Conservation (phyloP, 495 filamentous ascomycete species). For the Symbiotaphrina buchneri region DNA sequence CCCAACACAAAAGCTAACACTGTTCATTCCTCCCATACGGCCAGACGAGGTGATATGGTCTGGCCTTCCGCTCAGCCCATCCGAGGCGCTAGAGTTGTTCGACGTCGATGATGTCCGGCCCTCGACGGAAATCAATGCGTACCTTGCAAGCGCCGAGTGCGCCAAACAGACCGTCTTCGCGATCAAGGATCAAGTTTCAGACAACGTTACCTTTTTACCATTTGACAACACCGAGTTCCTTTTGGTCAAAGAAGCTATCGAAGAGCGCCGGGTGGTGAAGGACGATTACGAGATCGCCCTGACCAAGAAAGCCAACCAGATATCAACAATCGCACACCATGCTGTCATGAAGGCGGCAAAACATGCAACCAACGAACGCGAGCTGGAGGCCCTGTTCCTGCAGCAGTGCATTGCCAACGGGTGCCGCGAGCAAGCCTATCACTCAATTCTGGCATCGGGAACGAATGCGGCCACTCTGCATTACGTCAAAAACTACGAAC, state of each 20-base stretch:
- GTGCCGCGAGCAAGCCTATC: conserved; percentile 61
- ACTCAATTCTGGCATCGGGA: conserved; percentile 60
- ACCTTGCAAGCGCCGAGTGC: conserved; percentile 23
- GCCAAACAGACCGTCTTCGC: conserved; percentile 34
- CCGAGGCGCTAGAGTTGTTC: conserved; percentile 54
- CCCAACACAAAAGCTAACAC: conserved; percentile 41
- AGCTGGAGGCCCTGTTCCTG: conserved; percentile 62
- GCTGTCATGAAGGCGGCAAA: conserved; percentile 43
- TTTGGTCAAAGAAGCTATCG: conserved; percentile 51
- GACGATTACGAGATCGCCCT: conserved; percentile 70
- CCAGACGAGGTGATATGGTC: conserved; percentile 90
- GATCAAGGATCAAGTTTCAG: conserved; percentile 47
- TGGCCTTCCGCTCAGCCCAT: conserved; percentile 53
- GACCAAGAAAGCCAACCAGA: conserved; percentile 59
- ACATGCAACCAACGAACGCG: conserved; percentile 49
- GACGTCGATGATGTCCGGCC: conserved; percentile 62
- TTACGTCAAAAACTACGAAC: conserved; percentile 58
- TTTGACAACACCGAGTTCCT: conserved; percentile 37
- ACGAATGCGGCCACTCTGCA: conserved; percentile 66
- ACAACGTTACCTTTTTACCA: conserved; percentile 35
- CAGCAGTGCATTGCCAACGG: conserved; percentile 52
- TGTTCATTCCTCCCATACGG: conserved; percentile 82
- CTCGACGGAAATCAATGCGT: conserved; percentile 45
- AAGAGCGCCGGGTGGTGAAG: conserved; percentile 57
- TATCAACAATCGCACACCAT: conserved; percentile 56